Evolutionary conservation across 768 basidiomycete species (phyloP).

Genomic region (Boletellus ananiceps): DNA sequence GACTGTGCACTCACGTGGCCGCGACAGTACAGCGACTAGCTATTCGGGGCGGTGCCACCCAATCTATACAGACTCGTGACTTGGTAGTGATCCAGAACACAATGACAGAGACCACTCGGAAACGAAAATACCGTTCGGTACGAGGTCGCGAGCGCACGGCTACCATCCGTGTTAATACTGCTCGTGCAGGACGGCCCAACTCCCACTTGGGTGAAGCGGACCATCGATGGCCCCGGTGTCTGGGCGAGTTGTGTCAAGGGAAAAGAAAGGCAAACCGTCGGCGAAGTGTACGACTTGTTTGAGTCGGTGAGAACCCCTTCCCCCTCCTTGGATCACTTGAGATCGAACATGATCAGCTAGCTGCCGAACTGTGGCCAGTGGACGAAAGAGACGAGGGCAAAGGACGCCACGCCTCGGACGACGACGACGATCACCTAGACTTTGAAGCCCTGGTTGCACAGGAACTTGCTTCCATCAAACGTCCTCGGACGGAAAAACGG

Average conservation of each 20-base stretch:
- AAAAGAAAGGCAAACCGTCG: conserved; percentile 72
- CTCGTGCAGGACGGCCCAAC: conserved; percentile 52
- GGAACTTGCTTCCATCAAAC: conserved; percentile 68
- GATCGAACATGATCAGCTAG: conserved; percentile 46
- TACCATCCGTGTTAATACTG: conserved; percentile 1
- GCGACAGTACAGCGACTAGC: too few relatives aligned
- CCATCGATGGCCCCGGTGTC: conserved; percentile 75
- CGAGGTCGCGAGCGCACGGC: conserved; percentile 14
- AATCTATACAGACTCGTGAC: neutral
- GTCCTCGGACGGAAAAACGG: conserved; percentile 54
- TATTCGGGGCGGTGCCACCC: too few relatives aligned
- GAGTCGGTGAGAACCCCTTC: conserved; percentile 52
- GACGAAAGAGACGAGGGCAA: conserved; percentile 25
- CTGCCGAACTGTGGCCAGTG: conserved; percentile 65
- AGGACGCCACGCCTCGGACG: conserved; percentile 29
- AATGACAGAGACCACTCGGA: conserved; percentile 25
- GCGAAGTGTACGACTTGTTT: conserved; percentile 75
- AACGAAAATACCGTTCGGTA: conserved; percentile 52
- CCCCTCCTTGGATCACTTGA: conserved; percentile 1
- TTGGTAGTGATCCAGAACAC: neutral
- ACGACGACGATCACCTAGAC: conserved; percentile 42
- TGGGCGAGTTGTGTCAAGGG: conserved; percentile 88
- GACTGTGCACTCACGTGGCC: too few relatives aligned
- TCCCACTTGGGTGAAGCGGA: conserved; percentile 58
- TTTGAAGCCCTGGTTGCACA: conserved; percentile 68